phyloP scores from a whole-genome alignment of 768 basidiomycete species.

The Tulasnella sp. region DNA sequence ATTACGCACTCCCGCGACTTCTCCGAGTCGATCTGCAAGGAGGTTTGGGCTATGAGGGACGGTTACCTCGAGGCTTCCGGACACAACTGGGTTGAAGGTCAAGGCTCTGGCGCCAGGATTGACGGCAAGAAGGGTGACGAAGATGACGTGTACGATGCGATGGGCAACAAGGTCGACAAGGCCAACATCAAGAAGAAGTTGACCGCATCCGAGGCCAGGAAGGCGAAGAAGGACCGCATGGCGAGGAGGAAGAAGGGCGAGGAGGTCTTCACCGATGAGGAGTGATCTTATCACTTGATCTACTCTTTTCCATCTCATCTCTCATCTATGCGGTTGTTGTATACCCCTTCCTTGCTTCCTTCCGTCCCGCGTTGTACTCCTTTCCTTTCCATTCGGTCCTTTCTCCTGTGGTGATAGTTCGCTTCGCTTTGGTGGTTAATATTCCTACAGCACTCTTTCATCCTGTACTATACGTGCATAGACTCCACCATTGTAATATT shows the following conservation, averaged over 20 bases:
- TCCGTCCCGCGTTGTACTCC: too few relatives aligned
- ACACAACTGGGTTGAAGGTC: conserved; percentile 99
- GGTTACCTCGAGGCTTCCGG: conserved; percentile 93
- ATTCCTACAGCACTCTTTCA: too few relatives aligned
- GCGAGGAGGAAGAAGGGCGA: conserved; percentile 80
- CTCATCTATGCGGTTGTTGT: too few relatives aligned
- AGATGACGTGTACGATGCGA: conserved; percentile 85
- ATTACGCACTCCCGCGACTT: conserved; percentile 99
- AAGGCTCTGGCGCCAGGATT: conserved; percentile 88
- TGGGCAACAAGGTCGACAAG: conserved; percentile 91
- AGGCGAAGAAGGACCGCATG: conserved; percentile 95
- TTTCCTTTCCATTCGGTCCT: too few relatives aligned
- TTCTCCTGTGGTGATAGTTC: too few relatives aligned
- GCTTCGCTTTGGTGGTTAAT: too few relatives aligned
- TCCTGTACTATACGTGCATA: too few relatives aligned
- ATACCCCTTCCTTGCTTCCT: too few relatives aligned
- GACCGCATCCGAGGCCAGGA: conserved; percentile 71
- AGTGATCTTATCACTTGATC: conserved; percentile 18
- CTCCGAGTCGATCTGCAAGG: conserved; percentile 94
- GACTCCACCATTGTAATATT: too few relatives aligned
- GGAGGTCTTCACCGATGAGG: conserved; percentile 41
- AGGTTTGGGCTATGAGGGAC: conserved; percentile 99
- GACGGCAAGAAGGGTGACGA: conserved; percentile 91
- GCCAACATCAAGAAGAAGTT: conserved; percentile 80
- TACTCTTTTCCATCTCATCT: background rate